Evolutionary conservation across 1,284 basidiomycete species (phyloP), one percentile per base, ranked within the genome.

Genomic region (Uromyces viciae-fabae): DNA sequence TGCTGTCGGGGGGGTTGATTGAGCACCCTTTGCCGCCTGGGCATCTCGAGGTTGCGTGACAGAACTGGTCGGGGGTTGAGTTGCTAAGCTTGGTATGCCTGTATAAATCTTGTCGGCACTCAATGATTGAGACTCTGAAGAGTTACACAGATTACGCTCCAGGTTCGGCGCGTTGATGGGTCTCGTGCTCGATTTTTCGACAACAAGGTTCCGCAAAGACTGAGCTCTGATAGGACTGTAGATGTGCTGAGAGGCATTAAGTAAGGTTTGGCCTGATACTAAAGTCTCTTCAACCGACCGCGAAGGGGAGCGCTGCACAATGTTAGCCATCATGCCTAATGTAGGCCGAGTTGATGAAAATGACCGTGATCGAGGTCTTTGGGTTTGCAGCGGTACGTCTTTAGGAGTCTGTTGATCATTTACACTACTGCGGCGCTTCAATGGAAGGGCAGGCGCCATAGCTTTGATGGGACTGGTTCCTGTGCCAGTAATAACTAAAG

Each of bases 291-390:
- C 46, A 15, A 73, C 36, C 1, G 71, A 56, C 9, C 71, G 71
- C 33, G 71, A 73, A 46, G 71, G 71, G 11, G 52, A 28, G 19
- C 71, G 33, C 9, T 69, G 66, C 3, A 42, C 71, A 28, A 73
- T 46, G 52, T 58, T 42, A 36, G 71, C 33, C 5, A 73, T 36
- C 71, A 73, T 54, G 9, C 71, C 71, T 5, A 73, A 40, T 31
- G 31, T 73, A 1, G 71, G 71, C 36, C 71, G 71, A 28, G 3
- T 36, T 36, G 71, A 14, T n/a, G 46, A 36, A 52, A 73, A 73
- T 2, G 71, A 73, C 22, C 71, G 71, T 11, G 71, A 73, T 43
- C 49, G 71, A 58, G 71, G 71, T 33, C 71, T 43, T 33, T 22
- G n/a, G 3, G 22, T 46, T 9, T 22, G 54, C 19, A 40, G 33